A percentile compares a stretch with the other conserved stretches of the same genome.
These are phyloP conservation scores for Colletotrichum tropicicola DNA, from an alignment of 2,329 filamentous ascomycete species.

Conservation along the genomic window DNA sequence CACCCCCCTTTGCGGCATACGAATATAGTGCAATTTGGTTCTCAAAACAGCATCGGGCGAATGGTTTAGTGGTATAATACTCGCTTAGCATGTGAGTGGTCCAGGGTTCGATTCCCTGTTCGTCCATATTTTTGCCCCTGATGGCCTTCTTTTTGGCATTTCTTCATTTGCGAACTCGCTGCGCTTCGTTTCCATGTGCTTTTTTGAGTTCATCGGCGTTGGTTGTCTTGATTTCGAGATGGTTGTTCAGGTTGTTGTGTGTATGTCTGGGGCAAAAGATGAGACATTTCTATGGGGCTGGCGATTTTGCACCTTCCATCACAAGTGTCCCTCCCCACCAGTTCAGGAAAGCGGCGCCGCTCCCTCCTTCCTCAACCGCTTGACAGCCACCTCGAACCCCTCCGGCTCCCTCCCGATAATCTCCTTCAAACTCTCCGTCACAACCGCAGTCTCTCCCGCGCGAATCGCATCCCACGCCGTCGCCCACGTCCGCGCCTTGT, in stretches of 20 bases:
- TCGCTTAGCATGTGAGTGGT: neutral
- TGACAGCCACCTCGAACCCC: slow-evolving; percentile 46
- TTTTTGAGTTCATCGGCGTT: neutral
- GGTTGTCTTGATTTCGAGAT: no score
- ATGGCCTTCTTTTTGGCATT: neutral
- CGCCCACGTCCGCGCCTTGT: slow-evolving; percentile 54
- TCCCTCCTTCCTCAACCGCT: neutral
- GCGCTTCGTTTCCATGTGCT: neutral
- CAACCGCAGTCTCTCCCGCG: slow-evolving; percentile 51
- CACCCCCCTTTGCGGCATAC: no score
- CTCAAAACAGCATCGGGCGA: neutral
- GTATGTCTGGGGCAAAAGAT: no score
- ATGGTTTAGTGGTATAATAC: slow-evolving; percentile 15
- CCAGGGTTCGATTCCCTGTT: slow-evolving; percentile 16
- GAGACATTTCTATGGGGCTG: no score
- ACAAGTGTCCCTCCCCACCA: no score
- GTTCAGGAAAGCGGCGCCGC: no score
- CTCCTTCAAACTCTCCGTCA: slow-evolving; percentile 46
- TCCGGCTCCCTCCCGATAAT: slow-evolving; percentile 53
- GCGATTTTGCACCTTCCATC: no score
- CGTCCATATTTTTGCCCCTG: neutral
- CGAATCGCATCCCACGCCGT: slow-evolving; percentile 56
- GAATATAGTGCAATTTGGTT: neutral
- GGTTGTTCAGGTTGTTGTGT: no score
- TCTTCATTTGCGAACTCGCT: neutral